Percentiles rank a stretch among this genome's conserved stretches.
Conservation (phyloP, 495 filamentous ascomycete species). For the Letharia lupina region DNA sequence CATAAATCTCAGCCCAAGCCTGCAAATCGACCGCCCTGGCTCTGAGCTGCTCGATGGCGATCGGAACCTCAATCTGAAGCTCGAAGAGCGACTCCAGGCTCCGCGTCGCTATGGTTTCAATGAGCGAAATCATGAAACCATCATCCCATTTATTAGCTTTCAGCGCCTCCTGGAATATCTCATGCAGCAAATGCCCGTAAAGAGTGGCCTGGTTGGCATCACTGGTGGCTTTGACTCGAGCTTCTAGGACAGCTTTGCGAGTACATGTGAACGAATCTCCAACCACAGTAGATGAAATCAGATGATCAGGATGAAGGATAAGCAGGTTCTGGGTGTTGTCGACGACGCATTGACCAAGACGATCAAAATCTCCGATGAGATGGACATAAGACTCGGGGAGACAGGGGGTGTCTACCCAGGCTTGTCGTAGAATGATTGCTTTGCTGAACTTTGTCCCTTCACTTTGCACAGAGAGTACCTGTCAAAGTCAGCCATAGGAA, state of each 20-base stretch:
- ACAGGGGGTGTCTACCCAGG: constrained; percentile 75
- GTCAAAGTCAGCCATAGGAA: constrained; percentile 26
- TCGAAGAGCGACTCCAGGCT: constrained; percentile 81
- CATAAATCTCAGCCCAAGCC: constrained; percentile 74
- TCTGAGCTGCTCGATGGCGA: constrained; percentile 66
- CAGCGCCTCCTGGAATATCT: constrained; percentile 86
- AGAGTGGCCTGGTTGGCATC: constrained; percentile 68
- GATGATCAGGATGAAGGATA: constrained; percentile 90
- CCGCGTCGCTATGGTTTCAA: constrained; percentile 54
- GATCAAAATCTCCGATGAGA: constrained; percentile 70
- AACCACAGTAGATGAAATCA: constrained; percentile 87
- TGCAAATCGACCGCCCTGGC: constrained; percentile 71
- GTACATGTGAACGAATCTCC: constrained; percentile 87
- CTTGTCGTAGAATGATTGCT: constrained; percentile 68
- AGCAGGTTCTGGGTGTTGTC: constrained; percentile 76
- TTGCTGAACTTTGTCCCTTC: constrained; percentile 58
- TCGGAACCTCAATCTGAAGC: constrained; percentile 61
- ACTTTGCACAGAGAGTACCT: constrained; percentile 70
- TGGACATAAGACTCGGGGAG: constrained; percentile 69
- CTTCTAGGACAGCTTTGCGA: constrained; percentile 83
- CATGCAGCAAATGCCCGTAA: constrained; percentile 87
- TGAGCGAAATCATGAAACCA: constrained; percentile 51
- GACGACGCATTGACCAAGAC: constrained; percentile 57
- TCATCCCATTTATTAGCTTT: constrained; percentile 74
- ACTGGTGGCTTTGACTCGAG: constrained; percentile 80